Conservation (phyloP, 805 yeast species). For the Candida namnaoensis region DNA sequence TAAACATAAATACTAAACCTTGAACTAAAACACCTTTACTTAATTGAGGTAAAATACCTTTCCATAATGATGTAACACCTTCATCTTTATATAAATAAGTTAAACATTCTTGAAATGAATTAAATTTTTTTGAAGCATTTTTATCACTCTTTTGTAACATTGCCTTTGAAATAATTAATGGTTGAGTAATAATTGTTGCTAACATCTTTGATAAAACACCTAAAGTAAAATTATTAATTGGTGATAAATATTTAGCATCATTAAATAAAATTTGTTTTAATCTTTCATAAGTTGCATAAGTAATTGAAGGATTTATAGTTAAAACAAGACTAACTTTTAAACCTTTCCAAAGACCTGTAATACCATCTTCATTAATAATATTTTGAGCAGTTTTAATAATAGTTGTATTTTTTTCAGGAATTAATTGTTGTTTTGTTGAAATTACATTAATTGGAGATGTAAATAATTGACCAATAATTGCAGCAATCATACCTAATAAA, state of each 20-base stretch:
- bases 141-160: slow-evolving; percentile 51
- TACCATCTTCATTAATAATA: slow-evolving; percentile 54
- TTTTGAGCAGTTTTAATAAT: slow-evolving; percentile 37
- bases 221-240: slow-evolving; percentile 56
- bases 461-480: slow-evolving; percentile 71
- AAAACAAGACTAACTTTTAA: slow-evolving; percentile 71
- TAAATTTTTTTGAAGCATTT: slow-evolving; percentile 34
- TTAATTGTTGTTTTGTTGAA: slow-evolving; percentile 59
- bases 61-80: slow-evolving; percentile 60
- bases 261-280: slow-evolving; percentile 40
- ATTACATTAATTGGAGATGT: slow-evolving; percentile 77
- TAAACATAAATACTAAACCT: slow-evolving; percentile 75
- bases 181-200: slow-evolving; percentile 78
- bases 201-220: slow-evolving; percentile 78
- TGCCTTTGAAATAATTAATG: slow-evolving; percentile 77
- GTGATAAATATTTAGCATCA: slow-evolving; percentile 33
- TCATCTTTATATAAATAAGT: slow-evolving; percentile 52
- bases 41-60: slow-evolving; percentile 75
- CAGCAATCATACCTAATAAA: slow-evolving; percentile 70
- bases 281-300: slow-evolving; percentile 74
- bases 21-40: slow-evolving; percentile 78
- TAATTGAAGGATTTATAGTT: slow-evolving; percentile 78
- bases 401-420: slow-evolving; percentile 19
- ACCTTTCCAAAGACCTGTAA: slow-evolving; percentile 75
- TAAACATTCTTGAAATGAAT: slow-evolving; percentile 56